These are phyloP conservation scores for Dispira simplex DNA, from an alignment of 192 early-diverging fungal genomes.

Conservation along the genomic window DNA sequence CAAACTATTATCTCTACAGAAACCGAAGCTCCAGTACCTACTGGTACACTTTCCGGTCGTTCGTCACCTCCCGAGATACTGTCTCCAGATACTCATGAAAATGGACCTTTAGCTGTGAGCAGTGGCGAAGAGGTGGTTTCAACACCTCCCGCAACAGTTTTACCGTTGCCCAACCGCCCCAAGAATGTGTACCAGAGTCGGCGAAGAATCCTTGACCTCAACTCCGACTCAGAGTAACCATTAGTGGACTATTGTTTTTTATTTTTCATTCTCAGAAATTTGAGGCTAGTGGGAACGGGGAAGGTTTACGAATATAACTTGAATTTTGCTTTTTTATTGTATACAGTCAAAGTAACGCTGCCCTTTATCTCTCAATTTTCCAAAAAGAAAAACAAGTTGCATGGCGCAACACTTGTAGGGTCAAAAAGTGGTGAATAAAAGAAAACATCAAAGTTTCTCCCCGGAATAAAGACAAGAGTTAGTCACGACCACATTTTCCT, in stretches of 20 bases:
- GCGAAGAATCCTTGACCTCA: background rate
- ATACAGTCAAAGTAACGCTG: too few relatives aligned
- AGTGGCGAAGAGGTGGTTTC: background rate
- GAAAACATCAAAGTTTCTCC: too few relatives aligned
- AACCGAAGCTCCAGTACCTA: background rate
- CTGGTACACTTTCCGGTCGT: background rate
- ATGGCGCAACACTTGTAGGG: too few relatives aligned
- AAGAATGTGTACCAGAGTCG: constrained; percentile 7
- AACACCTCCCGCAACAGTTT: background rate
- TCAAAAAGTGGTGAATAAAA: too few relatives aligned
- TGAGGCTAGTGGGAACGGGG: too few relatives aligned
- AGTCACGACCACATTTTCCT: too few relatives aligned
- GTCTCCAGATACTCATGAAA: background rate
- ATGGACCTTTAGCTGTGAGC: background rate
- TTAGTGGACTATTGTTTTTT: background rate
- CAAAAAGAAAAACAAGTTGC: too few relatives aligned
- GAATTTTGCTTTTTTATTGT: too few relatives aligned
- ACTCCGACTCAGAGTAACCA: constrained; percentile 1
- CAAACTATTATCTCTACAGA: background rate
- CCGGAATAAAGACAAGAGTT: too few relatives aligned
- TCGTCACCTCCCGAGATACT: background rate
- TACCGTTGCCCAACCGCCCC: background rate
- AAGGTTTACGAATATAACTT: too few relatives aligned
- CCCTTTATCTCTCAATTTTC: too few relatives aligned
- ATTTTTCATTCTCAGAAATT: too few relatives aligned